Conservation (phyloP, 2,329 filamentous ascomycete genomes). For the Periconia macrospinosa region DNA sequence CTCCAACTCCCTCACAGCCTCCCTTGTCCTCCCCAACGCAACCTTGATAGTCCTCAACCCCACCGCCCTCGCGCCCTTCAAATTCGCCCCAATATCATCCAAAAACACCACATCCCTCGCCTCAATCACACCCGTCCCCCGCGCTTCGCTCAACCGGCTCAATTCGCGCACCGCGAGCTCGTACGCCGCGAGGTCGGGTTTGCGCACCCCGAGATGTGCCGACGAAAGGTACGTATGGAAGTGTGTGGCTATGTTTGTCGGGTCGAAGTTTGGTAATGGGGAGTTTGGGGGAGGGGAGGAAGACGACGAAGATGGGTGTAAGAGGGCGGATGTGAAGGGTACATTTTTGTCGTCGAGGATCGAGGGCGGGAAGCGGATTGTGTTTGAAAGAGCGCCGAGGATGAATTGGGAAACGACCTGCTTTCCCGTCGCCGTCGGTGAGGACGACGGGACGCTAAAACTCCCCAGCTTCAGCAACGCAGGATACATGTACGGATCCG, state of each 20-base stretch:
- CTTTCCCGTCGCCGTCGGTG: slow-evolving; percentile 46
- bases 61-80: slow-evolving; percentile 73
- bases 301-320: slow-evolving; percentile 7
- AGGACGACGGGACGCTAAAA: background rate
- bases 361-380: slow-evolving; percentile 77
- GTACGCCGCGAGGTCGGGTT: slow-evolving; percentile 85
- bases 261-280: slow-evolving; percentile 27
- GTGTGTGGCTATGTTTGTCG: slow-evolving; percentile 59
- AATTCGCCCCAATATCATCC: slow-evolving; percentile 92
- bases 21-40: slow-evolving; percentile 71
- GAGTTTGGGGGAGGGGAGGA: slow-evolving; percentile 12
- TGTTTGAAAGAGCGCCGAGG: slow-evolving; percentile 86
- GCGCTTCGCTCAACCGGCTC: slow-evolving; percentile 62
- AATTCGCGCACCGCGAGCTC: slow-evolving; percentile 69
- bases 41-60: slow-evolving; percentile 89
- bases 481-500: slow-evolving; percentile 88
- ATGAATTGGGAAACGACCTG: slow-evolving; percentile 35
- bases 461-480: slow-evolving; percentile 67
- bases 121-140: slow-evolving; percentile 56
- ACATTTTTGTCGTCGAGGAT: slow-evolving; percentile 65
- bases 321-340: slow-evolving; percentile 41
- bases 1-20: slow-evolving; percentile 84
- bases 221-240: slow-evolving; percentile 91
- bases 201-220: slow-evolving; percentile 83
- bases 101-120: slow-evolving; percentile 78